Evolutionary conservation across 345 rosid genomes (phyloP).

Genomic region (Passiflora organensis): DNA sequence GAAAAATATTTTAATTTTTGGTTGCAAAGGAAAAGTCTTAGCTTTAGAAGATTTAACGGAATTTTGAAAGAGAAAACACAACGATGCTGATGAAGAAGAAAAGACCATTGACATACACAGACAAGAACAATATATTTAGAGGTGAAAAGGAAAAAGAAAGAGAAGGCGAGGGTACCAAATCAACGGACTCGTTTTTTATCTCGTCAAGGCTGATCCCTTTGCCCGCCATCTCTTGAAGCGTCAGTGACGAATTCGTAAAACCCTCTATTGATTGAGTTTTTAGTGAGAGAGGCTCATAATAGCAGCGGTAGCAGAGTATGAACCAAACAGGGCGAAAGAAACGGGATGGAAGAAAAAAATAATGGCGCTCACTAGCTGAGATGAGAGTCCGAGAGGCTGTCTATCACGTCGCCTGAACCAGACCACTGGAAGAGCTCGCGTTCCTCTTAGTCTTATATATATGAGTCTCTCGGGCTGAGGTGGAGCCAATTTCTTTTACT

Average conservation of each 20-base stretch:
- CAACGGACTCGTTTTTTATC: conserved; percentile 67
- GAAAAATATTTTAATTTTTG: too few species aligned
- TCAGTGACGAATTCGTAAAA: neutral
- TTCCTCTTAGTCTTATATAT: neutral
- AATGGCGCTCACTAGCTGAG: too few species aligned
- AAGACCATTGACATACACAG: neutral
- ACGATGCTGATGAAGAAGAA: too few species aligned
- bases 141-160: too few species aligned
- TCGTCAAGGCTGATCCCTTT: conserved; percentile 52
- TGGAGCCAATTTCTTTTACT: neutral
- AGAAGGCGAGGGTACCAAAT: conserved; percentile 44
- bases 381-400: too few species aligned
- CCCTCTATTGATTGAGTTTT: neutral
- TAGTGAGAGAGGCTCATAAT: neutral
- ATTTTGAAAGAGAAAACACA: neutral
- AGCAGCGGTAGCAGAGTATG: too few species aligned
- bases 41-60: too few species aligned
- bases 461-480: neutral
- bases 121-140: too few species aligned
- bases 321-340: neutral
- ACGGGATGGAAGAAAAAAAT: neutral
- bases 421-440: neutral
- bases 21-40: too few species aligned
- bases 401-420: too few species aligned
- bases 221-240: conserved; percentile 28